Conservation (phyloP, 108 stramenopile genomes). For the Epipyxis sp. region DNA sequence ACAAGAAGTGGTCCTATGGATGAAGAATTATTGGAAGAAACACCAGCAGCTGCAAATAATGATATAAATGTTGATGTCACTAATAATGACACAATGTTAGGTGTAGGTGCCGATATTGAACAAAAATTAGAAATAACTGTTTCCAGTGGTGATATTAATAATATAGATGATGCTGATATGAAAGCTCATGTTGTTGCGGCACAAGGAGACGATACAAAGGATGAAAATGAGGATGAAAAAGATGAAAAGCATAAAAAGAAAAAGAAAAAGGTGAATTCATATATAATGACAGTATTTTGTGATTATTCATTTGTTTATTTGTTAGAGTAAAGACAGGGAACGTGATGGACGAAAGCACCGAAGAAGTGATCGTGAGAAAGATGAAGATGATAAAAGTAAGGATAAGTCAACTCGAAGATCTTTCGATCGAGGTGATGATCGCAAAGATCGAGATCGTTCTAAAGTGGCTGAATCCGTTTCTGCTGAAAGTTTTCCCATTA, state of each 20-base stretch:
- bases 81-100: background rate
- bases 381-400: background rate
- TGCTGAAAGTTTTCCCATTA: no score
- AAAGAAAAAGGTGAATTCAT: background rate
- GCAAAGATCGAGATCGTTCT: no score
- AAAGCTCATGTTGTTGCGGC: background rate
- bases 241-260: conserved; percentile 1
- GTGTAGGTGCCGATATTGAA: background rate
- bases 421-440: no score
- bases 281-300: background rate
- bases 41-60: no score
- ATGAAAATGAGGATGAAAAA: background rate
- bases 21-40: no score
- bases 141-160: background rate
- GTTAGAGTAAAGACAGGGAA: conserved; percentile 10
- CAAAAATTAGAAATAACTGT: background rate
- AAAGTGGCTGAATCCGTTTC: no score
- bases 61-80: background rate
- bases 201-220: background rate
- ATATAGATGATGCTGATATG: background rate
- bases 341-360: background rate
- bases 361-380: conserved; percentile 4
- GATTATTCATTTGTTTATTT: background rate
- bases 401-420: conserved; percentile 22
- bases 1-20: no score